A percentile compares a stretch with the other conserved stretches of the same genome.
These are phyloP conservation scores for Sclerotinia subarctica DNA, from an alignment of 2,329 filamentous ascomycete genomes.

Conservation along the genomic window DNA sequence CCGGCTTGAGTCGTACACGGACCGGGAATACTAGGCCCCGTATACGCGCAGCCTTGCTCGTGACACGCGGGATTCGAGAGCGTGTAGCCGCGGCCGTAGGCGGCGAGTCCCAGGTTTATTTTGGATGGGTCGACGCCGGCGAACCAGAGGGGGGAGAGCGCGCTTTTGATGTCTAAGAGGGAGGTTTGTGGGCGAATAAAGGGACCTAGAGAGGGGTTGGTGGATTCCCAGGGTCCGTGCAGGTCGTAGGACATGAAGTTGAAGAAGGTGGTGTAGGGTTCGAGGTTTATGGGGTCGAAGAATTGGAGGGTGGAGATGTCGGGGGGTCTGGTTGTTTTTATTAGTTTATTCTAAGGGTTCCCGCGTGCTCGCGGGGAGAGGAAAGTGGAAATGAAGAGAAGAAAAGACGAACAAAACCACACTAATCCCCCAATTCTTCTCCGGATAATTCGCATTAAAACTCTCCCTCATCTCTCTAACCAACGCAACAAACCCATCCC, in stretches of 20 bases:
- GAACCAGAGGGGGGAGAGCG: slow-evolving; percentile 43
- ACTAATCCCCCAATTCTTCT: slow-evolving; percentile 39
- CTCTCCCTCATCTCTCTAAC: slow-evolving; percentile 34
- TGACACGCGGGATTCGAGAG: slow-evolving; percentile 29
- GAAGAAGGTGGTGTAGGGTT: slow-evolving; percentile 37
- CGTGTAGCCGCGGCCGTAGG: slow-evolving; percentile 48
- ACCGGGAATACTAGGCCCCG: slow-evolving; percentile 30
- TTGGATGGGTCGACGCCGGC: slow-evolving; percentile 42
- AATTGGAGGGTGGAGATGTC: slow-evolving; percentile 37
- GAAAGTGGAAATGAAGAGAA: neutral
- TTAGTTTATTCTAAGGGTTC: no score
- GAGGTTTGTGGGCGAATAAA: slow-evolving; percentile 43
- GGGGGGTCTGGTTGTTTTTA: slow-evolving; percentile 30
- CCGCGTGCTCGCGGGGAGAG: no score
- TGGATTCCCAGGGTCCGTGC: slow-evolving; percentile 44
- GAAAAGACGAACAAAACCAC: slow-evolving; percentile 39
- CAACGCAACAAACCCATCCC: slow-evolving; percentile 41
- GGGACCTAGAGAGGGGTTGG: slow-evolving; percentile 33
- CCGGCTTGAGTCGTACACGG: slow-evolving; percentile 38
- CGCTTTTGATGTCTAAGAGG: slow-evolving; percentile 43
- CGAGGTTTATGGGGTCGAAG: slow-evolving; percentile 36
- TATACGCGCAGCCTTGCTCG: slow-evolving; percentile 33
- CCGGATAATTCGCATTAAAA: slow-evolving; percentile 39
- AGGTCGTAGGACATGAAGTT: slow-evolving; percentile 42
- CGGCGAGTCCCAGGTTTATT: slow-evolving; percentile 47